Base-by-base conservation (phyloP, 768 basidiomycete species). In the Rhizopogon salebrosus region DNA sequence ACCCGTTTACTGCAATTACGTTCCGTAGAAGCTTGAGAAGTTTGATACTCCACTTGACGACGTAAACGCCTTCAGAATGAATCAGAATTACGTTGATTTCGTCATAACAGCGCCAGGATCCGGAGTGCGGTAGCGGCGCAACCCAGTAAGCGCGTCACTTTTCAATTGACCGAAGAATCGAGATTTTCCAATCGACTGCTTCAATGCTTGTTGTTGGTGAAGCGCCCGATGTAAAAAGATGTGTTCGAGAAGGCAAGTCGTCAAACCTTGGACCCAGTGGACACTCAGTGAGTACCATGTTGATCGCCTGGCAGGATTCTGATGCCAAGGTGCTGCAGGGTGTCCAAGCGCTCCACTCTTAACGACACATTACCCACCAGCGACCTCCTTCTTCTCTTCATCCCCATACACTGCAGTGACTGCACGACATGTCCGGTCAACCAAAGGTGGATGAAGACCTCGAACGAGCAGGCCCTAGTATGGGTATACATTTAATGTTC, bases 371-470 rank as follows among this genome's bases (percentile, higher is more conserved):
- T 29, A 6, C 8, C 31, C 31, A 4, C 11, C 13, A 34, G 3
- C 11, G 31, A 13, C 31, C 10, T 11, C 31, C 31, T 29, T 34
- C 31, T 34, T 34, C 31, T 34, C 31, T 11, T 34, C 11, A 34
- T 13, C 10, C 31, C 10, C 31, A 3, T 31, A 83, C 58, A 78
- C 80, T 7, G 62, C 64, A 46, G 43, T 20, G n/a, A n/a, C n/a
- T n/a, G n/a, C n/a, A n/a, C n/a, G n/a, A n/a, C 18, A 45, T 13
- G 42, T 11, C 42, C 18, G 18, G 27, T 45, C 43, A 31, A 11
- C 26, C 26, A n/a, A n/a, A 41, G 22, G 24, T 41, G 40, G 14
- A 26, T 26, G 18, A 10, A 18, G 43, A 45, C 8, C 20, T 45
- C 43, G 43, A 45, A 13, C 43, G 29, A 31, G 43, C 29, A 3